Base-by-base conservation (phyloP, 139 green algal genomes). In the Coelastrella sp. region DNA sequence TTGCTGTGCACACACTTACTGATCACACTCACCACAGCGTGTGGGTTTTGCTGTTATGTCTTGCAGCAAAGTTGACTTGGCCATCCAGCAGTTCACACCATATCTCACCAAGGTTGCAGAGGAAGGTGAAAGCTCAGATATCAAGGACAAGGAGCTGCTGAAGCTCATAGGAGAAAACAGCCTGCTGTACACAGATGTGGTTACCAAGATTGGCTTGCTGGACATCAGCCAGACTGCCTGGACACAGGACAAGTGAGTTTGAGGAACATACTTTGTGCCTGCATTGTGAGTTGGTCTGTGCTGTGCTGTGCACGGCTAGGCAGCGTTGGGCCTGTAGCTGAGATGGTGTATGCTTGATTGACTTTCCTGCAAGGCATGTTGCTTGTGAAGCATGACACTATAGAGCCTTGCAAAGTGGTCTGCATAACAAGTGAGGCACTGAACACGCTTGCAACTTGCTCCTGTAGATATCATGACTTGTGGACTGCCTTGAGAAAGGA, bases 201-300 rank as follows among this genome's bases (percentile, higher is more conserved):
- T 94, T 56, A 90, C 84, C 58, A 94, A 94, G 56, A 82, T 94
- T 10, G 90, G 88, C 4, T 73, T 94, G 65, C 92, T 94, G 89
- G 89, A 94, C 73, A 83, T 71, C 64, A 90, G 73, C 7, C 77
- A 91, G 16, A 80, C 78, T 17, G 92, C 89, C 4, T 94, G 92
- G 92, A 57, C n/a, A 22, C 75, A 89, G 71, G 92, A 94, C 80
- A 91, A 74, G 87, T 91, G 64, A 57, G 87, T 76, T 47, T 47
- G 32, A 47, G 32, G 32, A 76, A 17, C 68, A 5, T 47, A 6
- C 68, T 75, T 13, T 7, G 68, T 68, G 16, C 4, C 11, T 71
- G 64, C 11, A 71, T 71, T 4, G 64, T 71, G 64, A 71, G 3
- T 5, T 20, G 4, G 11, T 7, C 11, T 20, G 13, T 71, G 11